Percentiles rank a stretch among this genome's conserved stretches.
These are phyloP conservation scores for Pythium sp. DNA, from an alignment of 352 stramenopile genomes.

Conservation along the genomic window DNA sequence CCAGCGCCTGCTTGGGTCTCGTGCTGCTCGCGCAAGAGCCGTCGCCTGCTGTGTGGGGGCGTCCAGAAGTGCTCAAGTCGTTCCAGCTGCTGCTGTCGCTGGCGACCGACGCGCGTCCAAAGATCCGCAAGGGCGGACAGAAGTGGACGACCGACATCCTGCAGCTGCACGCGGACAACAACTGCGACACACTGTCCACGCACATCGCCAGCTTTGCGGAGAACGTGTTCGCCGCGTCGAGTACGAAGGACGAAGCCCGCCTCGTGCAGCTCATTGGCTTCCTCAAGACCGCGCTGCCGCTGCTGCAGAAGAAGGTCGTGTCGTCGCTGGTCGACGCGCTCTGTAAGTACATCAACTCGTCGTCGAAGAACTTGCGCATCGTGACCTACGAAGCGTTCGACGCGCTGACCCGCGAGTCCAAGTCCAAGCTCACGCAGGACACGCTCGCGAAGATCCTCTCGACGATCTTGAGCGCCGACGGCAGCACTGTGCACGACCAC, in stretches of 20 bases:
- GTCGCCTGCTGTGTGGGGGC: constrained; percentile 52
- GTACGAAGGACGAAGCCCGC: constrained; percentile 67
- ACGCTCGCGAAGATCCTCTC: constrained; percentile 61
- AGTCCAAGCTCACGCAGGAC: constrained; percentile 64
- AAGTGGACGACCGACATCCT: constrained; percentile 74
- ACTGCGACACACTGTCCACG: constrained; percentile 78
- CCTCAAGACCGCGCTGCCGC: constrained; percentile 70
- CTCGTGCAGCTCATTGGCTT: constrained; percentile 81
- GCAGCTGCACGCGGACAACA: constrained; percentile 59
- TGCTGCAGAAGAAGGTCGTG: constrained; percentile 81
- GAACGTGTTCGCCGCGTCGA: constrained; percentile 69
- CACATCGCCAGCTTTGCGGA: constrained; percentile 86
- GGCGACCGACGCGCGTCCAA: constrained; percentile 74
- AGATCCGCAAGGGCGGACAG: constrained; percentile 82
- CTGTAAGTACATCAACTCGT: constrained; percentile 68
- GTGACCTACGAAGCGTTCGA: constrained; percentile 80
- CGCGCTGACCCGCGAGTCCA: constrained; percentile 43
- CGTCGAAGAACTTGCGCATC: constrained; percentile 70
- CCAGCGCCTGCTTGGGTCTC: constrained; percentile 58
- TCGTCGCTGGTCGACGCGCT: constrained; percentile 72
- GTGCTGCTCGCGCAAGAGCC: constrained; percentile 73
- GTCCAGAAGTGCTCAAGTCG: constrained; percentile 64
- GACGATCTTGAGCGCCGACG: constrained; percentile 60
- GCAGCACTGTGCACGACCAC: constrained; percentile 55
- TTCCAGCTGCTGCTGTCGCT: constrained; percentile 81